phyloP scores from a whole-genome alignment of 176 grass and related monocot genomes.

The Alloteropsis semialata region DNA sequence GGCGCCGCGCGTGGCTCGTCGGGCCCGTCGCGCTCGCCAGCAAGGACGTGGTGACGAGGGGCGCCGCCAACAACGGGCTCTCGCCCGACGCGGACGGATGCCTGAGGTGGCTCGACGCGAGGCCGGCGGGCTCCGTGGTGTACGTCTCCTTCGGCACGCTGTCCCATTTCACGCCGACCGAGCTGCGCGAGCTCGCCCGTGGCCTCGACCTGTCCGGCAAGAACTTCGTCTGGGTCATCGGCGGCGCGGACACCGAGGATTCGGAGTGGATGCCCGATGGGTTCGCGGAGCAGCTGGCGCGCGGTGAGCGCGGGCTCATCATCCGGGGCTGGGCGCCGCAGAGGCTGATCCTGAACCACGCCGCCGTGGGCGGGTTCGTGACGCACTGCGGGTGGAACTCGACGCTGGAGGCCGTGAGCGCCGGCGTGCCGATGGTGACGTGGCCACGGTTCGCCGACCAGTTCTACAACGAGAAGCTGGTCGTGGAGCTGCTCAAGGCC shows the following conservation, averaged over 20 bases:
- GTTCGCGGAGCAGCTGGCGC: slow-evolving; percentile 32
- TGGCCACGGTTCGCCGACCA: slow-evolving; percentile 70
- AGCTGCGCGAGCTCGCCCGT: slow-evolving; percentile 49
- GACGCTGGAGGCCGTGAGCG: slow-evolving; percentile 42
- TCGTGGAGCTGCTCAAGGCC: slow-evolving; percentile 48
- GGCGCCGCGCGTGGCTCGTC: slow-evolving; percentile 44
- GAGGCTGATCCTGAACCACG: slow-evolving; percentile 49
- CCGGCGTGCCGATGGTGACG: slow-evolving; percentile 70
- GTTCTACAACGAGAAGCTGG: slow-evolving; percentile 72
- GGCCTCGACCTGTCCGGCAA: slow-evolving; percentile 38
- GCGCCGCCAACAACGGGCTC: neutral
- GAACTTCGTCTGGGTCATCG: slow-evolving; percentile 62
- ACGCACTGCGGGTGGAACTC: slow-evolving; percentile 90
- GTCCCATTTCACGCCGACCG: neutral
- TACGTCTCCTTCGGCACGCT: slow-evolving; percentile 67
- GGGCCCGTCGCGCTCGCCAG: slow-evolving; percentile 48
- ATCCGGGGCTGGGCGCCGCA: slow-evolving; percentile 66
- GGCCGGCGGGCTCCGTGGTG: slow-evolving; percentile 29
- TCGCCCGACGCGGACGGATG: slow-evolving; percentile 21
- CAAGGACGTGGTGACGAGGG: slow-evolving; percentile 26
- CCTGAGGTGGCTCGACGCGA: slow-evolving; percentile 48
- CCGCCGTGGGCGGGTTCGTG: slow-evolving; percentile 47
- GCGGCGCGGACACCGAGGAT: neutral
- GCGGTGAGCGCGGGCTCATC: slow-evolving; percentile 30
- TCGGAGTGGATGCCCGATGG: slow-evolving; percentile 43